These are phyloP conservation scores for Litchi chinensis DNA, from an alignment of 345 rosid genomes.

Conservation along the genomic window DNA sequence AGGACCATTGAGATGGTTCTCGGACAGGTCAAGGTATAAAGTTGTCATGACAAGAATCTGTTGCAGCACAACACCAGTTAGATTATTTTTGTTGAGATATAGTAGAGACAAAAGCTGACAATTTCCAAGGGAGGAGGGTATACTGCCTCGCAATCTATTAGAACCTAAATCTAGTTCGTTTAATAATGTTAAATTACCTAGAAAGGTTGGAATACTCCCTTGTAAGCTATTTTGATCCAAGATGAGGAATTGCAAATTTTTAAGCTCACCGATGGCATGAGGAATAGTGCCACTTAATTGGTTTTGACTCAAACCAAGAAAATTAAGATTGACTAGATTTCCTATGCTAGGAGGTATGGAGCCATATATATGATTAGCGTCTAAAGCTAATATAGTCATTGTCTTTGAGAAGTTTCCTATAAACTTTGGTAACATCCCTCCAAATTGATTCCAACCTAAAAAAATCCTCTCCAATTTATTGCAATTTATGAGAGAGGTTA, in stretches of 20 bases:
- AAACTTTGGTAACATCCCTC: not conserved
- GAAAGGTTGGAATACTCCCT: slow-evolving; percentile 13
- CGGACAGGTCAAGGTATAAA: not conserved
- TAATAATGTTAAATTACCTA: not conserved
- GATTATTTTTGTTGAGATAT: slow-evolving; percentile 15
- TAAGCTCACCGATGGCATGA: not conserved
- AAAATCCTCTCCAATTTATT: not conserved
- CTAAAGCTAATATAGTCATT: rapidly evolving
- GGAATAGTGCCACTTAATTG: slow-evolving; percentile 23
- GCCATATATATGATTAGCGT: not conserved
- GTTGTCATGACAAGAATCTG: slow-evolving; percentile 7
- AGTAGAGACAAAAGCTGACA: not conserved
- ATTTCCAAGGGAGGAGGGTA: slow-evolving; percentile 23
- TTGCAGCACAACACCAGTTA: slow-evolving; percentile 13
- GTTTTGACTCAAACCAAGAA: not conserved
- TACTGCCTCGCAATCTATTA: slow-evolving; percentile 17
- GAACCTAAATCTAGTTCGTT: not conserved
- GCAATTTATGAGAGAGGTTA: slow-evolving; percentile 15
- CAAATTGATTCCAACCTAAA: not conserved
- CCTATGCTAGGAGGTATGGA: slow-evolving; percentile 11
- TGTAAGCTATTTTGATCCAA: not conserved
- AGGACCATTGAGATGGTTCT: slow-evolving; percentile 7
- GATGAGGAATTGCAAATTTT: not conserved
- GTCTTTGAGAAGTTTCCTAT: slow-evolving; percentile 19
- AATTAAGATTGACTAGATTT: slow-evolving; percentile 27